These are phyloP conservation scores for Escovopsis weberi DNA, from an alignment of 2,329 filamentous ascomycete genomes.

Conservation along the genomic window DNA sequence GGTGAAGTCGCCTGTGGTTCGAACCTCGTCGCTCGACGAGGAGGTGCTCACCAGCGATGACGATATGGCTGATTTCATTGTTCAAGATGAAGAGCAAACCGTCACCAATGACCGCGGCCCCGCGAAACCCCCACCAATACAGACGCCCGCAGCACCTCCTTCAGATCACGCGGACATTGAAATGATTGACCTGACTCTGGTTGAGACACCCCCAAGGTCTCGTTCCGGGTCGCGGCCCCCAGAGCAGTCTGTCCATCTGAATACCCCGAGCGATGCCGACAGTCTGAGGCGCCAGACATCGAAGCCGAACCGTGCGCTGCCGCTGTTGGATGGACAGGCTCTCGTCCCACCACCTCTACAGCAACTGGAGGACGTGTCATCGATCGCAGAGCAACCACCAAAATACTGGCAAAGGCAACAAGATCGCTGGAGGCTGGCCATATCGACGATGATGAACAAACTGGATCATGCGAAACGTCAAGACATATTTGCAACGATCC, in stretches of 20 bases:
- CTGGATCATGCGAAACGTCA: conserved; percentile 15
- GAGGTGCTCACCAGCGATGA: conserved; percentile 38
- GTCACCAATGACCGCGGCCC: neutral
- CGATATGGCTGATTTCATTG: conserved; percentile 35
- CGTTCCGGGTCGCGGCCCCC: neutral
- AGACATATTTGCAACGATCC: conserved; percentile 12
- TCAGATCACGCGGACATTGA: conserved; percentile 9
- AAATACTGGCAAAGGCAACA: conserved; percentile 13
- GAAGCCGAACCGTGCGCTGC: no score
- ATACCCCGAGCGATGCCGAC: conserved; percentile 8
- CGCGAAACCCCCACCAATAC: neutral
- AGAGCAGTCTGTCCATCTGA: conserved; percentile 13
- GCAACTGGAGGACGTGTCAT: conserved; percentile 8
- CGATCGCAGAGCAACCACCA: conserved; percentile 9
- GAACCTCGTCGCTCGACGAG: conserved; percentile 19
- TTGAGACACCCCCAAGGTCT: conserved; percentile 8
- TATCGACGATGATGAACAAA: conserved; percentile 16
- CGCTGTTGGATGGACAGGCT: no score
- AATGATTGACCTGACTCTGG: conserved; percentile 17
- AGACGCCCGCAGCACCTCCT: no score
- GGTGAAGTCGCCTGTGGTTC: neutral
- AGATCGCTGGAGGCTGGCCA: conserved; percentile 17
- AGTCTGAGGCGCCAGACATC: no score
- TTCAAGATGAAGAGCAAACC: conserved; percentile 10
- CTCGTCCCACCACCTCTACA: conserved; percentile 9